Evolutionary conservation across 2,329 filamentous ascomycete genomes (phyloP).

Genomic region (Zalaria sp.): DNA sequence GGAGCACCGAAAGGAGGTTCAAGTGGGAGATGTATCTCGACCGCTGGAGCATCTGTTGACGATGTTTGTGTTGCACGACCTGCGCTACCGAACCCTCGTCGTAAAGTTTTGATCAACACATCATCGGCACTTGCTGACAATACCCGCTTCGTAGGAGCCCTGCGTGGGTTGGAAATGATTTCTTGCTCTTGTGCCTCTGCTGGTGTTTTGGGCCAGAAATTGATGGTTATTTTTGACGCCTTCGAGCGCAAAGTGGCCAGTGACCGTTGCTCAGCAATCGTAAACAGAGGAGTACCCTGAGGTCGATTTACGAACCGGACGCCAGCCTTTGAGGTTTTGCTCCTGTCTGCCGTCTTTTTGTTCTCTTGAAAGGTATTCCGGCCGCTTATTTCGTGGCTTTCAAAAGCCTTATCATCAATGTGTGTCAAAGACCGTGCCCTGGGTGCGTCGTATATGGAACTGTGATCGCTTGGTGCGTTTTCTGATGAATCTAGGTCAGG

Average conservation of each 20-base stretch:
- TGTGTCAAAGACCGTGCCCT: neutral
- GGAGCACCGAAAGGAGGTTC: slow-evolving; percentile 11
- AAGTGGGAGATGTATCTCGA: neutral
- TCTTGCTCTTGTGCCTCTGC: slow-evolving; percentile 1
- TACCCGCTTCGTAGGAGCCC: too few species aligned
- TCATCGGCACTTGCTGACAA: too few species aligned
- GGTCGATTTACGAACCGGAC: slow-evolving; percentile 13
- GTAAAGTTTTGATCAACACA: too few species aligned
- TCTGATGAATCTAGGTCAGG: slow-evolving; percentile 5
- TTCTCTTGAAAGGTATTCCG: neutral
- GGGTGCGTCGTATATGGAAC: slow-evolving; percentile 11
- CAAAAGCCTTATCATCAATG: neutral
- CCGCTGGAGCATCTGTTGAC: too few species aligned
- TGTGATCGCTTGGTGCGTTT: slow-evolving; percentile 6
- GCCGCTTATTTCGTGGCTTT: too few species aligned
- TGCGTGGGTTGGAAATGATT: neutral
- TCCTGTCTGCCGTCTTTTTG: neutral
- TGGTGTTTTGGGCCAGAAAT: slow-evolving; percentile 4
- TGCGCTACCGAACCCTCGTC: too few species aligned
- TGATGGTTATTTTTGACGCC: slow-evolving; percentile 13
- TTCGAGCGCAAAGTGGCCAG: slow-evolving; percentile 24
- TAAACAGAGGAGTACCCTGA: slow-evolving; percentile 25
- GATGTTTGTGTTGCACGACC: too few species aligned
- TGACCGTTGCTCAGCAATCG: slow-evolving; percentile 29
- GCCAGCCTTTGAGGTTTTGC: neutral